Conservation (phyloP, 2,329 filamentous ascomycete genomes). For the Colletotrichum abscissum region DNA sequence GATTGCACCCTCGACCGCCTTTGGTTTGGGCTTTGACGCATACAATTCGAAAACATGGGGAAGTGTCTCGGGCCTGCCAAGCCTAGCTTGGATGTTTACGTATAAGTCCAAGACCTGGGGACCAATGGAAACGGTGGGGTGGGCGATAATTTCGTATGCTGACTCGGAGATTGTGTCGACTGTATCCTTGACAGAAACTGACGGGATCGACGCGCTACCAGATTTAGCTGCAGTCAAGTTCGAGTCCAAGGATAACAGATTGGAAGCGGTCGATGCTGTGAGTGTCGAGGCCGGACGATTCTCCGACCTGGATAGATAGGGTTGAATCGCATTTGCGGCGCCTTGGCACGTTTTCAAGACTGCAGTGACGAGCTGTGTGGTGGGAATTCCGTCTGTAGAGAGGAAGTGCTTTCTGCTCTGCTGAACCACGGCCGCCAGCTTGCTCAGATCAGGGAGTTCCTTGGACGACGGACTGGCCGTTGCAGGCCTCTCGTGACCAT, state of each 20-base stretch:
- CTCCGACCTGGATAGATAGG: conserved; percentile 52
- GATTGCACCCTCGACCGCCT: conserved; percentile 67
- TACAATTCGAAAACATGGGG: conserved; percentile 86
- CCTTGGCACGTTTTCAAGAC: conserved; percentile 58
- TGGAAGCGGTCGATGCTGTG: conserved; percentile 45
- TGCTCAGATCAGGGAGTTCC: conserved; percentile 50
- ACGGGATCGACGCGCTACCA: conserved; percentile 31
- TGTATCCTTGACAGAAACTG: conserved; percentile 51
- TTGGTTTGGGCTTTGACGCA: conserved; percentile 81
- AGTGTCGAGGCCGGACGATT: conserved; percentile 62
- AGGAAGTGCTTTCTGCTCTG: conserved; percentile 57
- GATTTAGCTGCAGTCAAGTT: conserved; percentile 35
- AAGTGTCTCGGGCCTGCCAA: conserved; percentile 80
- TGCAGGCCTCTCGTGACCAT: conserved; percentile 19
- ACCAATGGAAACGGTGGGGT: conserved; percentile 84
- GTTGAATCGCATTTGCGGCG: conserved; percentile 56
- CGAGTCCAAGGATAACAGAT: conserved; percentile 48
- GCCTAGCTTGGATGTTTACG: conserved; percentile 78
- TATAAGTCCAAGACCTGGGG: conserved; percentile 78
- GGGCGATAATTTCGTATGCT: conserved; percentile 77
- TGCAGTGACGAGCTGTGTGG: conserved; percentile 53
- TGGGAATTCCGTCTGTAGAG: conserved; percentile 56
- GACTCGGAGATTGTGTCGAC: conserved; percentile 65
- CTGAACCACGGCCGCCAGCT: conserved; percentile 54
- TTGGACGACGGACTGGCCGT: conserved; percentile 26